Base-by-base conservation (phyloP, 2,329 filamentous ascomycete genomes). In the Pestalotiopsis sp. region DNA sequence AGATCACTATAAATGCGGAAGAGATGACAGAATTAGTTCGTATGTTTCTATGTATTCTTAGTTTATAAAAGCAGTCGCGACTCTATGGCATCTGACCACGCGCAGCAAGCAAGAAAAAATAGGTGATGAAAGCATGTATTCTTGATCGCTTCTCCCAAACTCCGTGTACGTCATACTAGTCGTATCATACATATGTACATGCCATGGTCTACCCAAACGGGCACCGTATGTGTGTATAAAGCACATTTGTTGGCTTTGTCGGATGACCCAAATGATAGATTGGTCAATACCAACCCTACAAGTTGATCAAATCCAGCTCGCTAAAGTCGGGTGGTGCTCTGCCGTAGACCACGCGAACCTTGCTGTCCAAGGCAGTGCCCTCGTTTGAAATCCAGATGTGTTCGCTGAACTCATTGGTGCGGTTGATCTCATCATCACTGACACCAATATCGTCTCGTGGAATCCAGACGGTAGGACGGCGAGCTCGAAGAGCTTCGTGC, bases 331-430 rank as follows among this genome's bases (percentile, higher is more conserved):
- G 94, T 17, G 94, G 94, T 69, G 94, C 92, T 70, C 89, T 89
- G 71, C 92, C 91, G 78, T 96, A 98, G 48, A 97, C 88, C 4
- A 97, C 94, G 20, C 92, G 89, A 38, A 89, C 89, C 78, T 94
- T 94, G 67, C 89, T 92, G 81, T 98, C 94, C 73, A 98, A 83
- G 10, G 93, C 92, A 22, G 95, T 94, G 68, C 94, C 94, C 77
- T 97, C 92, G 78, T 98, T 98, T 74, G 93, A 97, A 76, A 98
- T 94, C 92, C 94, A 97, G 65, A 98, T 92, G 70, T 89, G 85
- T 68, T 92, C 88, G 76, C 91, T 95, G 77, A 94, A 92, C 61
- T 86, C 84, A 71, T 90, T 86, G 6, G 94, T 97, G 44, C 92
- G 86, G 75, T 86, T 85, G 58, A 98, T 91, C 82, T 99, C 96